These are phyloP conservation scores for Byssoonygena ceratinophila DNA, from an alignment of 2,329 filamentous ascomycete species.

Conservation along the genomic window DNA sequence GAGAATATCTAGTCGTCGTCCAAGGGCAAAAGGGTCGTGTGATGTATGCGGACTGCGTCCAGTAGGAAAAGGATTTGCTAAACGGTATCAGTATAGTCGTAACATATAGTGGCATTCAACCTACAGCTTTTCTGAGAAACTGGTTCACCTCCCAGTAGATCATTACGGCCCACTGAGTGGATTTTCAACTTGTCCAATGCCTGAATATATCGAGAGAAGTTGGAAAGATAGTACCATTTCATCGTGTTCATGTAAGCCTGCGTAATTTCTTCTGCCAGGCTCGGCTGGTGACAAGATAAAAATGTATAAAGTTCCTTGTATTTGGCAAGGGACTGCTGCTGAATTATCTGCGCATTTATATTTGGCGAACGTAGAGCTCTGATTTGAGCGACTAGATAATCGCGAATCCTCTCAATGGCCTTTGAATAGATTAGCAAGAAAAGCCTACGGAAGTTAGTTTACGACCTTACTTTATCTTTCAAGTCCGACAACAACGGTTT, in stretches of 20 bases:
- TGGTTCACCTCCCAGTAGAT: slow-evolving; percentile 72
- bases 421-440: slow-evolving; percentile 24
- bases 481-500: slow-evolving; percentile 76
- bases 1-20: slow-evolving; percentile 72
- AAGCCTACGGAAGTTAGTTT: neutral
- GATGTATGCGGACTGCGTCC: slow-evolving; percentile 31
- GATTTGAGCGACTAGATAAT: slow-evolving; percentile 89
- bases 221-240: slow-evolving; percentile 92
- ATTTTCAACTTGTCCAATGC: slow-evolving; percentile 76
- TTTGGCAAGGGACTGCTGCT: slow-evolving; percentile 79
- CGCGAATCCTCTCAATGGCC: slow-evolving; percentile 87
- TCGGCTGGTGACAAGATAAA: slow-evolving; percentile 66
- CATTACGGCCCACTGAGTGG: slow-evolving; percentile 69
- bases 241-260: slow-evolving; percentile 97
- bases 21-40: slow-evolving; percentile 82
- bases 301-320: slow-evolving; percentile 86
- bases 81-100: neutral
- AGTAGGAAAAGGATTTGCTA: slow-evolving; percentile 31
- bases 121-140: slow-evolving; percentile 49
- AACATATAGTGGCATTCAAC: slow-evolving; percentile 8
- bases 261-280: slow-evolving; percentile 79
- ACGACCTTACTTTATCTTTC: slow-evolving; percentile 57
- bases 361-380: slow-evolving; percentile 88
- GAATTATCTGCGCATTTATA: slow-evolving; percentile 94
- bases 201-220: slow-evolving; percentile 79